phyloP scores from a whole-genome alignment of 2,329 filamentous ascomycete genomes.

The Aspergillus jensenii region DNA sequence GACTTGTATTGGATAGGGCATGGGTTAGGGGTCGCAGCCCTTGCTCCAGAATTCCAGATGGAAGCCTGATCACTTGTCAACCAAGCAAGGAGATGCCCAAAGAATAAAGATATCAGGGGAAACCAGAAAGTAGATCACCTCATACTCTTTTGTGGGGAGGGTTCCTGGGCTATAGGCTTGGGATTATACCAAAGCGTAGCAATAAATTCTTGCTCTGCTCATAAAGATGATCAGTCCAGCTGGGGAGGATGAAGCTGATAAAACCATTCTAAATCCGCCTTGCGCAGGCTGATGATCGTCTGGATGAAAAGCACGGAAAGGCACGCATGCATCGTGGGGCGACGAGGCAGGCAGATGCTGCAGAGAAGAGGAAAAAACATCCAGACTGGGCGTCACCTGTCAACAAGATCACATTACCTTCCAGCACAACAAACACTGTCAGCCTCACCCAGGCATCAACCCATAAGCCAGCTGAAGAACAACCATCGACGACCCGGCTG shows the following conservation, averaged over 20 bases:
- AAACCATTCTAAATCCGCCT: neutral
- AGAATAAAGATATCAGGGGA: neutral
- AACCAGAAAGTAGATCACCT: neutral
- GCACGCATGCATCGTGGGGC: conserved; percentile 1
- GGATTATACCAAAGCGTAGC: neutral
- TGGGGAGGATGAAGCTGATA: neutral
- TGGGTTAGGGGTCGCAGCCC: neutral
- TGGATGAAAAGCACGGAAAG: neutral
- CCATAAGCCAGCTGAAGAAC: neutral
- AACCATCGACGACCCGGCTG: neutral
- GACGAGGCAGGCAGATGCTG: neutral
- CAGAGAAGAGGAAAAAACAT: neutral
- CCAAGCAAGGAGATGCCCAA: neutral
- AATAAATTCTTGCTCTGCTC: neutral
- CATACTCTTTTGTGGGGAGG: neutral
- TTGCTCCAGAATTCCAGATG: neutral
- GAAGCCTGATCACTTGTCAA: neutral
- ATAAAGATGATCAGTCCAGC: neutral
- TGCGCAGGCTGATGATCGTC: conserved; percentile 1
- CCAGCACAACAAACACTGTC: neutral
- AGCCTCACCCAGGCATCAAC: conserved; percentile 6
- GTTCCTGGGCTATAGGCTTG: neutral
- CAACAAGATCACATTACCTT: neutral
- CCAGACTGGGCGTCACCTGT: neutral
- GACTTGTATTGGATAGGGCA: neutral